Evolutionary conservation across 164 flowering plant genomes (phyloP).

Genomic region (Piper longum): DNA sequence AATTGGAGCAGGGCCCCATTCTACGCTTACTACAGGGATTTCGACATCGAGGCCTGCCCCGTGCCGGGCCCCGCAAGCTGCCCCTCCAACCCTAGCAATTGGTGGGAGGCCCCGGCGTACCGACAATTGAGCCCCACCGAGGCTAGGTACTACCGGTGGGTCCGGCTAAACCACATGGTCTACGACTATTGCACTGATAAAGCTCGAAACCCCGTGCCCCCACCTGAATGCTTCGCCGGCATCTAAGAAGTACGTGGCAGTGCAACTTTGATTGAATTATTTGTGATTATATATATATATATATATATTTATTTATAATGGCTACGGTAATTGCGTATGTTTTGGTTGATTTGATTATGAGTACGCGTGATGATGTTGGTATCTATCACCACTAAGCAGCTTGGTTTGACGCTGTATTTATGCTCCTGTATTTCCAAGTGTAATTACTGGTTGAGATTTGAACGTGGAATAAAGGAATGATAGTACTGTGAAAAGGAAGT

Average conservation of each 20-base stretch:
- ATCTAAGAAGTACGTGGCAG: conserved; percentile 10
- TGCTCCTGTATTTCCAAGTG: no score
- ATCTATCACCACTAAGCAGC: no score
- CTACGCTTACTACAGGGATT: conserved; percentile 73
- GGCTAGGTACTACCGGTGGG: conserved; percentile 64
- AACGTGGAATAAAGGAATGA: no score
- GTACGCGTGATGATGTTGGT: no score
- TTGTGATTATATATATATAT: no score
- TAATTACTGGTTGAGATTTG: no score
- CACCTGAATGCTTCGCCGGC: conserved; percentile 76
- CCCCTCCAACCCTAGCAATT: conserved; percentile 42
- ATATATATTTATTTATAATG: no score
- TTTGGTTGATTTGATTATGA: no score
- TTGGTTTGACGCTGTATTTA: no score
- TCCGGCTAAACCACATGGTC: conserved; percentile 67
- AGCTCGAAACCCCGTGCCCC: conserved; percentile 50
- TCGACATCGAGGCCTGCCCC: conserved; percentile 81
- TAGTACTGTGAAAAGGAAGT: no score
- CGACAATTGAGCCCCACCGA: conserved; percentile 33
- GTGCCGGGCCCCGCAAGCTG: conserved; percentile 64
- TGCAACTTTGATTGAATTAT: no score
- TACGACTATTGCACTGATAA: conserved; percentile 83
- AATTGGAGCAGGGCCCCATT: conserved; percentile 93
- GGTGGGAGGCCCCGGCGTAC: conserved; percentile 72
- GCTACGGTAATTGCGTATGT: no score